A percentile compares a stretch with the other conserved stretches of the same genome.
Conservation (phyloP, 2,329 filamentous ascomycete species). For the Aspergillus melleus region DNA sequence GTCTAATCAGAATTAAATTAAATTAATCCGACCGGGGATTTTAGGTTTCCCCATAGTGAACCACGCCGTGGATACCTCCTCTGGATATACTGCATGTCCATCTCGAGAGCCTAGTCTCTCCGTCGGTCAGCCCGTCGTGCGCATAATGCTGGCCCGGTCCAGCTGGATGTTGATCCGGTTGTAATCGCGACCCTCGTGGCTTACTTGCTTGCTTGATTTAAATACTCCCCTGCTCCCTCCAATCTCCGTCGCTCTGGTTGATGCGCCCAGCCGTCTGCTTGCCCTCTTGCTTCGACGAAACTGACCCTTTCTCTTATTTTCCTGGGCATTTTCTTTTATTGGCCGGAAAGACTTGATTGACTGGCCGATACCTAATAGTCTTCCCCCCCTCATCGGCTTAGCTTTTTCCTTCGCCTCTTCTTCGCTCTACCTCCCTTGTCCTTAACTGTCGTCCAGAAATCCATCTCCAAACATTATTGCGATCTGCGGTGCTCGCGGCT, state of each 20-base stretch:
- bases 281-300: not conserved
- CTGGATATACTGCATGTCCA: not conserved
- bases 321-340: not conserved
- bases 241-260: not conserved
- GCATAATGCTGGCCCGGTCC: too few relatives aligned
- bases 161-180: too few relatives aligned
- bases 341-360: not conserved
- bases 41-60: slow-evolving; percentile 9
- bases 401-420: not conserved
- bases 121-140: not conserved
- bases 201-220: not conserved
- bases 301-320: not conserved
- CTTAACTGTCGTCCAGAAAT: not conserved
- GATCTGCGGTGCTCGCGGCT: not conserved
- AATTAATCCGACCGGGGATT: not conserved
- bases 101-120: too few relatives aligned
- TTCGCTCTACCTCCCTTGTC: not conserved
- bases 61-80: not conserved
- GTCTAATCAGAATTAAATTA: not conserved
- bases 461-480: not conserved
- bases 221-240: not conserved
- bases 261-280: not conserved
- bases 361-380: not conserved
- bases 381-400: not conserved
- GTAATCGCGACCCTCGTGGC: too few relatives aligned